Evolutionary conservation across 1,139 yeast species (phyloP), one percentile per base, ranked within the genome.

Genomic region (Diutina rugosa): DNA sequence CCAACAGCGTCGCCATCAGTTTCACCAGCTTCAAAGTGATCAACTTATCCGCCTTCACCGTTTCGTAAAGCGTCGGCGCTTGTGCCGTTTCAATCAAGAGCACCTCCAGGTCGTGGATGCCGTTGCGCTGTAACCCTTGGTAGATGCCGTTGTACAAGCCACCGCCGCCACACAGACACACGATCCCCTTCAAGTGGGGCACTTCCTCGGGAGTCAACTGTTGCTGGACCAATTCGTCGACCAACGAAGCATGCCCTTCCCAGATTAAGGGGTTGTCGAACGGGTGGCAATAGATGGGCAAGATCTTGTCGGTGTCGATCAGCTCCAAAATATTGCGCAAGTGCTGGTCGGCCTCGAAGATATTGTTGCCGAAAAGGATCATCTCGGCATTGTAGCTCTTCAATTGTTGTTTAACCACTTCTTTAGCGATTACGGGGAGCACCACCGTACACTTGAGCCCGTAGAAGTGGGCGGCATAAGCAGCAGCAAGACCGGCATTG

Each of bases 401-500:
- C 44, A 74, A 64, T 56, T 63, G 64, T 7, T 63, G 63, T 14
- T 69, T 59, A 0, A 74, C 71, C 26, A 64, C 64, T 1, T 62
- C 61, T 57, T 68, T 70, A 26, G 75, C 63, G 8, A 56, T 60
- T 4, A 56, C 57, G 0, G 79, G 79, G 4, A 74, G 65, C 1
- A 72, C 76, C n/a, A 74, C 78, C 3, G 76, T 73, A 58, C 79
- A 73, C 47, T 62, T 59, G 4, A 72, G 63, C 2, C 61, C 57
- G 58, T 65, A 71, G 57, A 61, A 63, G 32, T 62, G 59, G 2
- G 73, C 67, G 57, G 71, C 68, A 57, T 71, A 74, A 2, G 77
- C 79, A 10, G 78, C 79, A 12, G 78, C 77, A 53, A 74, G 63
- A 0, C 78, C 79, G n/a, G 79, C 79, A 60, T 74, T 74, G 6